Base-by-base conservation (phyloP, 306 rosid species). In the Pueraria montana region DNA sequence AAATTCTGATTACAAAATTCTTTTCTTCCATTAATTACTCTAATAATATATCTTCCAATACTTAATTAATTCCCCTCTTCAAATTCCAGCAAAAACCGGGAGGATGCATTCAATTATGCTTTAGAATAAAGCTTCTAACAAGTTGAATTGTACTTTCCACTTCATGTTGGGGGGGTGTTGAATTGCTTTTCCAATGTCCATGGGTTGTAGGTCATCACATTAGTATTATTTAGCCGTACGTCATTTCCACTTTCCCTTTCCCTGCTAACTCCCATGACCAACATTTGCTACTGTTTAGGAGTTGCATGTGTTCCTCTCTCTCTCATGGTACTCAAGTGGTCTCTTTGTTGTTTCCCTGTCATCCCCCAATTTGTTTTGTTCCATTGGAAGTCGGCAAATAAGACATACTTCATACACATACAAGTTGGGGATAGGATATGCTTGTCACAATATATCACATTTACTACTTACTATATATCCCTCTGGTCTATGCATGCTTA, bases 261-360 rank as follows among this genome's bases (percentile, higher is more conserved):
- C n/a, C n/a, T n/a, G 55, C 16, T 34, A 32, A 45, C 21, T 26
- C 21, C 74, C 62, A 72, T 26, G 20, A 64, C 80, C 52, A 64
- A 66, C 73, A 65, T 30, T 46, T 78, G 18, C 14, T 42, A 65
- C 42, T 53, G 49, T 62, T 66, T 12, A 59, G 46, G 62, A 4
- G 55, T 14, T 62, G 75, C 55, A 50, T 49, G 50, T 59, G 11
- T 58, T 55, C 58, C 55, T 55, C 48, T 83, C 17, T 48, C n/a
- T 55, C 61, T n/a, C 23, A 56, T 36, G 1, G 58, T 10, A 30
- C 27, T 43, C 27, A 40, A 52, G 58, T 53, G 76, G 58, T 78
- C 2, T 9, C 7, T 50, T 43, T 78, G 66, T 84, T 73, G 80
- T 84, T 79, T 79, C 72, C 72, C 27, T 52, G 72, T 79, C 81